Evolutionary conservation across 2,329 filamentous ascomycete species (phyloP), one percentile per base, ranked within the genome.

Genomic region (Colletotrichum lindemuthianum): DNA sequence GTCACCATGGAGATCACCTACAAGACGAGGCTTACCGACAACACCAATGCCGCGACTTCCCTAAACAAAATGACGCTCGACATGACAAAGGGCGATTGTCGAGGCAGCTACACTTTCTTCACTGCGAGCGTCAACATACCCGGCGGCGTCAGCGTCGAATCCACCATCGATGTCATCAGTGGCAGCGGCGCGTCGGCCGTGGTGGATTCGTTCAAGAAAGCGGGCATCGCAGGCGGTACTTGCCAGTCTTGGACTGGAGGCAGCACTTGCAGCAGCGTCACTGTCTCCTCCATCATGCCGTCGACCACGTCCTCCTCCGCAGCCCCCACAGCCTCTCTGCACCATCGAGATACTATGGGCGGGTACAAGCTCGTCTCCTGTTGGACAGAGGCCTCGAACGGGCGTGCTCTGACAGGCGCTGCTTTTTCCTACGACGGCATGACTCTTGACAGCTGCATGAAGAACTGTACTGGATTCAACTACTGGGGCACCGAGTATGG

Each of bases 281-380:
- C 68, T 8, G 48, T 52, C n/a, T 52, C 61, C 8, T 48, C 70
- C 8, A 58, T 67, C 16, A 36, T 36, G 11, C 33, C 65, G 47
- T 57, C 71, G 8, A 53, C 72, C 37, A 76, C 72, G 8, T 73
- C 75, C 15, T 16, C 43, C 6, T 69, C 67, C 16, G 70, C 71
- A 40, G 63, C 57, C 2, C 68, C 77, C 6, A 71, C 69, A 15
- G 73, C 73, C n/a, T 75, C 74, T 0, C 74, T 75, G 7, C 69
- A 70, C 49, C 78, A 79, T 61, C 78, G 78, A 49, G 69, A 74
- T 8, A 73, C 71, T 0, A 71, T 86, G 4, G 78, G 78, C 59
- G 79, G 82, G 48, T 92, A 88, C 79, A 78, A 79, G 50, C 82
- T 86, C 67, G 73, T 84, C 12, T 89, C 89, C 58, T 92, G 89